These are phyloP conservation scores for Yamadazyma kitorensis DNA, from an alignment of 805 yeast genomes.

Conservation along the genomic window DNA sequence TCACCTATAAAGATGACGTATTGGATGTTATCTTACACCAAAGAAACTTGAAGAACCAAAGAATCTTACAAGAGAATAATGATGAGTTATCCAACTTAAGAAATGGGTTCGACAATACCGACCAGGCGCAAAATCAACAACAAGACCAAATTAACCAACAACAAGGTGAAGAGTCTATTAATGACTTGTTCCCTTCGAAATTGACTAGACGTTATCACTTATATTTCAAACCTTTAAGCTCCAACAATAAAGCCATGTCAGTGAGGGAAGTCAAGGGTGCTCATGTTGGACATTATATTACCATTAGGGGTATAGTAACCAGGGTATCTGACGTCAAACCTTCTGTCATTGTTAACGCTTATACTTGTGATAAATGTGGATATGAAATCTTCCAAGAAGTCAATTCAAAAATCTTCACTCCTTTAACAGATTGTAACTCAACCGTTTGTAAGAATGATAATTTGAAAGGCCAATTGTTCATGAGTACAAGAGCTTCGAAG, in stretches of 20 bases:
- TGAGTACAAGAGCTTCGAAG: constrained; percentile 94
- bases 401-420: constrained; percentile 76
- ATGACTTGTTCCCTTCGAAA: constrained; percentile 71
- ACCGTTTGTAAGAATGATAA: constrained; percentile 74
- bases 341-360: constrained; percentile 83
- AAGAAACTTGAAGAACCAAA: constrained; percentile 76
- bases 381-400: constrained; percentile 96
- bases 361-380: constrained; percentile 97
- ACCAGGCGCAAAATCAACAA: constrained; percentile 14
- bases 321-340: constrained; percentile 97
- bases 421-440: constrained; percentile 85
- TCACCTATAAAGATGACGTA: constrained; percentile 82
- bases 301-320: constrained; percentile 91
- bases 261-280: constrained; percentile 88
- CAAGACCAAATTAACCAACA: constrained; percentile 5
- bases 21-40: constrained; percentile 91
- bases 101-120: constrained; percentile 23
- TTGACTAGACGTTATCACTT: constrained; percentile 83
- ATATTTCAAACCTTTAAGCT: constrained; percentile 78
- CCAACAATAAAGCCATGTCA: constrained; percentile 59
- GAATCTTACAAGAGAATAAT: constrained; percentile 63
- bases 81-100: constrained; percentile 53
- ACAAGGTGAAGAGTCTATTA: constrained; percentile 14
- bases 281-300: constrained; percentile 80
- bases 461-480: constrained; percentile 83